Conservation (phyloP, 2,329 filamentous ascomycete genomes). For the Nothomitra cinnamomea region DNA sequence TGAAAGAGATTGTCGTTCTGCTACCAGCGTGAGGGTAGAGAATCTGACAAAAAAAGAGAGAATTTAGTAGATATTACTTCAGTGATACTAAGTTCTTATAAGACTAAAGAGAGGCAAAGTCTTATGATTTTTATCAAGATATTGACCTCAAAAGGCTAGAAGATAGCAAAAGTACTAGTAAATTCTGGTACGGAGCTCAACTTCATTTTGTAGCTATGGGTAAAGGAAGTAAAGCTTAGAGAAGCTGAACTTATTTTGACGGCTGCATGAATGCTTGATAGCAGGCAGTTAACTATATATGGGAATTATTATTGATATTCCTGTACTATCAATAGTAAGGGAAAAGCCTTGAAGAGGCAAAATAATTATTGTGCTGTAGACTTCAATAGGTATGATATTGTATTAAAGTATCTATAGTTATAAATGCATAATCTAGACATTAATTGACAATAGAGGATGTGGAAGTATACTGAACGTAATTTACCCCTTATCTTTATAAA, state of each 20-base stretch:
- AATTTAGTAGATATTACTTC: background rate
- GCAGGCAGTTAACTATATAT: background rate
- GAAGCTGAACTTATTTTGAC: background rate
- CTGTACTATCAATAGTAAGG: no score
- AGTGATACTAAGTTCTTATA: background rate
- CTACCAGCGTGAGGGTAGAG: background rate
- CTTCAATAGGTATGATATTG: background rate
- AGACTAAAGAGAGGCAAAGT: background rate
- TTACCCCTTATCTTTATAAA: background rate
- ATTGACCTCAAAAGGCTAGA: background rate
- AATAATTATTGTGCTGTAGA: background rate
- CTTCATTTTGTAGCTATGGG: background rate
- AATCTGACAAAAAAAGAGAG: background rate
- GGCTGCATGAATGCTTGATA: background rate
- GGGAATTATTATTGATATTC: background rate
- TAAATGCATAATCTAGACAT: background rate
- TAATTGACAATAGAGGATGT: background rate
- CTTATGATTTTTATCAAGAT: background rate
- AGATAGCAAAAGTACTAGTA: background rate
- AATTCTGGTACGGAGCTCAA: background rate
- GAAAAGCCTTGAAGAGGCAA: background rate
- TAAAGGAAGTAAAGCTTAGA: background rate
- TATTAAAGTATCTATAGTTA: background rate
- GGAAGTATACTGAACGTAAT: background rate
- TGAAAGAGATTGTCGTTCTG: background rate